These are phyloP conservation scores for Thraustotheca clavata DNA, from an alignment of 352 stramenopile species.

Conservation along the genomic window DNA sequence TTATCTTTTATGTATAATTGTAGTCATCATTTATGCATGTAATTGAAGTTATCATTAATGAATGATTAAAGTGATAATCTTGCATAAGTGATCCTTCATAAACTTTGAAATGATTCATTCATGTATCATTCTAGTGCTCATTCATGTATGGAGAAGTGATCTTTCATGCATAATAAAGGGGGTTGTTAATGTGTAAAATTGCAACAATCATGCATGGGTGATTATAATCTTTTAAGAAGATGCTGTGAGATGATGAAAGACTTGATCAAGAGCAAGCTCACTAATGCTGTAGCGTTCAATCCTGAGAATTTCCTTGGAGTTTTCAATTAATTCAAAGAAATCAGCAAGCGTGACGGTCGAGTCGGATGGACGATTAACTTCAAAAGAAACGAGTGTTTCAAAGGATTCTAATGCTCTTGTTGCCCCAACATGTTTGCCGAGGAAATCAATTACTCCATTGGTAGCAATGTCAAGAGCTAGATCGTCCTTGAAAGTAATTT, in stretches of 20 bases:
- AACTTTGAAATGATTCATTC: too few species aligned
- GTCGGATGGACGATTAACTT: neutral
- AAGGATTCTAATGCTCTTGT: slow-evolving; percentile 30
- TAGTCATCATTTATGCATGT: too few species aligned
- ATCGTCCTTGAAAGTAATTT: neutral
- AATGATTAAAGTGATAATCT: too few species aligned
- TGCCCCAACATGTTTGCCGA: slow-evolving; percentile 55
- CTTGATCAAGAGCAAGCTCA: slow-evolving; percentile 87
- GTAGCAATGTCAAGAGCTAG: slow-evolving; percentile 26
- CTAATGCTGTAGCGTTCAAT: slow-evolving; percentile 88
- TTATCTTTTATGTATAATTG: too few species aligned
- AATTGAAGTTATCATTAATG: too few species aligned
- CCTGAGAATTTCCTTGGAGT: slow-evolving; percentile 48
- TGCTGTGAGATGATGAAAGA: slow-evolving; percentile 91
- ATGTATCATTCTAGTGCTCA: too few species aligned
- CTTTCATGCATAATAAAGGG: too few species aligned
- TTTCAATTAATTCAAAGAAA: slow-evolving; percentile 74
- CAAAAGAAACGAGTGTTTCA: slow-evolving; percentile 23
- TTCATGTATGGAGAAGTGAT: too few species aligned
- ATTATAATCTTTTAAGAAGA: too few species aligned
- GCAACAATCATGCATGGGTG: too few species aligned
- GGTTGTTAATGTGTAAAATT: too few species aligned
- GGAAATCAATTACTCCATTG: slow-evolving; percentile 47
- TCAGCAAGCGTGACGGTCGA: slow-evolving; percentile 38
- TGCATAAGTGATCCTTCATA: too few species aligned